Evolutionary conservation across 2,329 filamentous ascomycete species (phyloP).

Genomic region (Nemania sp.): DNA sequence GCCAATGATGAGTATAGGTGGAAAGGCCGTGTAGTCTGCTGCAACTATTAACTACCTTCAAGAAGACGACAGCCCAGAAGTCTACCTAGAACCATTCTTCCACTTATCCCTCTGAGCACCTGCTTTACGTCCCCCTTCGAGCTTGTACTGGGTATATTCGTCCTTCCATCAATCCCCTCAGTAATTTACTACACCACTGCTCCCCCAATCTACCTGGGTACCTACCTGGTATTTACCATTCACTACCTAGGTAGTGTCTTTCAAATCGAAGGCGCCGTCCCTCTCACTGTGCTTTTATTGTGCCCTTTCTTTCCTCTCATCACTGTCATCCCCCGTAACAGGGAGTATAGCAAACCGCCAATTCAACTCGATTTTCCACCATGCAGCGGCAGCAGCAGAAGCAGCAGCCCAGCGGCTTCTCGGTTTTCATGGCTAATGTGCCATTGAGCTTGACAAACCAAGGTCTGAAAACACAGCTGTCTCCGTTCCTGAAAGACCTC

Average conservation of each 20-base stretch:
- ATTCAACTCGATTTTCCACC: not conserved
- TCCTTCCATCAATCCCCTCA: not conserved
- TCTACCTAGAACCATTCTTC: not conserved
- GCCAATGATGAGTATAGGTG: not conserved
- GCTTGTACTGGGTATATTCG: not conserved
- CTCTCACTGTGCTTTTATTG: not conserved
- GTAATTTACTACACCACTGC: not conserved
- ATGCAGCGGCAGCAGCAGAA: slow-evolving; percentile 30
- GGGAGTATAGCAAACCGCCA: not conserved
- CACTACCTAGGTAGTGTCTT: no score
- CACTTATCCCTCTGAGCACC: not conserved
- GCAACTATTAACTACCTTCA: not conserved
- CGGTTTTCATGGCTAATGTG: slow-evolving; percentile 60
- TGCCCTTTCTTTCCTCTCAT: not conserved
- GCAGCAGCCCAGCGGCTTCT: slow-evolving; percentile 51
- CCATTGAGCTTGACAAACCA: slow-evolving; percentile 56
- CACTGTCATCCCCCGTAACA: not conserved
- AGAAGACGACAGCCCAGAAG: not conserved
- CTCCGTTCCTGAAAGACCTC: slow-evolving; percentile 56
- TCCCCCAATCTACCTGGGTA: no score
- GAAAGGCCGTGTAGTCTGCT: not conserved
- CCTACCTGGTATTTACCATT: no score
- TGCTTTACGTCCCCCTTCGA: not conserved
- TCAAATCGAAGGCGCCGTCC: not conserved
- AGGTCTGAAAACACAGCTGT: slow-evolving; percentile 55